A percentile compares a stretch with the other conserved stretches of the same genome.
Conservation (phyloP, 306 rosid species). For the Geum urbanum region DNA sequence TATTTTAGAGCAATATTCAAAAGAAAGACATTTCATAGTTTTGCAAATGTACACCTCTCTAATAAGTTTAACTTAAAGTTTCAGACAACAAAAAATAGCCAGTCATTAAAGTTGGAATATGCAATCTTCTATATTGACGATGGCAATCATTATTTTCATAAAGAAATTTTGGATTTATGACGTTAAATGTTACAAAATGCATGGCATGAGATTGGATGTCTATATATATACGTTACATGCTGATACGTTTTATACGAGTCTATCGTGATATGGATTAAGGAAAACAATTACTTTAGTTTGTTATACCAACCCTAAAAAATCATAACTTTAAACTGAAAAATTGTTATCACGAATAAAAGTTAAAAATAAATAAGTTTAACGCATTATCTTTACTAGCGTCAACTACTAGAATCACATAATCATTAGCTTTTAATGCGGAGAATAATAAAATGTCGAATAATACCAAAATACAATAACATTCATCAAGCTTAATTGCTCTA, state of each 20-base stretch:
- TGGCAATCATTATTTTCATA: not conserved
- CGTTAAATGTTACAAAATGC: not conserved
- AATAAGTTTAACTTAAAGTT: too few species aligned
- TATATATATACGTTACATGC: not conserved
- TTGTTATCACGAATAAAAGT: not conserved
- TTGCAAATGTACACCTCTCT: too few species aligned
- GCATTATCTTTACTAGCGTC: not conserved
- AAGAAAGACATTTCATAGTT: too few species aligned
- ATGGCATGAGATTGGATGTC: not conserved
- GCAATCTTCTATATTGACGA: not conserved
- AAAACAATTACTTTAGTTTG: not conserved
- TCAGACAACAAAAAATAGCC: too few species aligned
- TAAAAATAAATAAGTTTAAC: not conserved
- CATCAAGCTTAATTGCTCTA: not conserved
- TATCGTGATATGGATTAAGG: not conserved
- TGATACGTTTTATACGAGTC: rapidly evolving
- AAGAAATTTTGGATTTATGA: not conserved
- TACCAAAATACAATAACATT: not conserved
- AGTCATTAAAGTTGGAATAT: too few species aligned
- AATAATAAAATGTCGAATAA: not conserved
- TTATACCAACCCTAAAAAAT: not conserved
- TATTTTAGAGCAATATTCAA: too few species aligned
- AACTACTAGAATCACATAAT: not conserved
- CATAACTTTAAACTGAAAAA: not conserved
- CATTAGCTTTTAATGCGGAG: not conserved